A percentile compares a stretch with the other conserved stretches of the same genome.
These are phyloP conservation scores for Isatis tinctoria DNA, from an alignment of 345 rosid species.

Conservation along the genomic window DNA sequence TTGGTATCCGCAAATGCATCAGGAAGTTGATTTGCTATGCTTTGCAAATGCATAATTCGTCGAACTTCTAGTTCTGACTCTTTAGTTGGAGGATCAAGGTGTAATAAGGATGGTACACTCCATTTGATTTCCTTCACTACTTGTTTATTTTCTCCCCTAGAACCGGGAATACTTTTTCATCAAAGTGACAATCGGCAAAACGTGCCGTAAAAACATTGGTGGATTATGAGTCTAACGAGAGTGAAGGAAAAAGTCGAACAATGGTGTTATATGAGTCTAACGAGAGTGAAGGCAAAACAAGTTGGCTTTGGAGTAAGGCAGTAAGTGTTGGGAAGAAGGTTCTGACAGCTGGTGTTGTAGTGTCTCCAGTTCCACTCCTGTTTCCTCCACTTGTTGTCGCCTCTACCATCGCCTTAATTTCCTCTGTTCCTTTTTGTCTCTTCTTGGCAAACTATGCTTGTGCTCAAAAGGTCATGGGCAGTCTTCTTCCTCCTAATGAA, in stretches of 20 bases:
- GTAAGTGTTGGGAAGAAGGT: constrained; percentile 58
- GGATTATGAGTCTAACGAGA: constrained; percentile 19
- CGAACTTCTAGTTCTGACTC: too few relatives aligned
- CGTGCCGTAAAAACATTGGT: too few relatives aligned
- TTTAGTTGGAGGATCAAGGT: too few relatives aligned
- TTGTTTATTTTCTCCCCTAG: too few relatives aligned
- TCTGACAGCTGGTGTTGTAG: constrained; percentile 48
- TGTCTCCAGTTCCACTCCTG: constrained; percentile 64
- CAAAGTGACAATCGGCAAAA: too few relatives aligned
- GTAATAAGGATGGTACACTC: too few relatives aligned
- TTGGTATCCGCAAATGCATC: too few relatives aligned
- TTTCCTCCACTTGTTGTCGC: constrained; percentile 62
- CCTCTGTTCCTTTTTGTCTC: constrained; percentile 63
- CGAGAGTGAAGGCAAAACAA: constrained; percentile 28
- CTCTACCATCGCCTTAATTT: constrained; percentile 55
- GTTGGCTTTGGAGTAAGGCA: constrained; percentile 51
- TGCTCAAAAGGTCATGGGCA: constrained; percentile 64
- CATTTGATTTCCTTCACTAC: too few relatives aligned
- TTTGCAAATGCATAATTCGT: too few relatives aligned
- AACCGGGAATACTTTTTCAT: too few relatives aligned
- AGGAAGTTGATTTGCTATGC: too few relatives aligned
- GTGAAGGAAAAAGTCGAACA: not conserved
- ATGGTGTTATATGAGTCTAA: constrained; percentile 16
- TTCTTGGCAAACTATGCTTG: constrained; percentile 72
- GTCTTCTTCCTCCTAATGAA: constrained; percentile 43